Base-by-base conservation (phyloP, 2,329 filamentous ascomycete species). In the Seiridium unicorne region DNA sequence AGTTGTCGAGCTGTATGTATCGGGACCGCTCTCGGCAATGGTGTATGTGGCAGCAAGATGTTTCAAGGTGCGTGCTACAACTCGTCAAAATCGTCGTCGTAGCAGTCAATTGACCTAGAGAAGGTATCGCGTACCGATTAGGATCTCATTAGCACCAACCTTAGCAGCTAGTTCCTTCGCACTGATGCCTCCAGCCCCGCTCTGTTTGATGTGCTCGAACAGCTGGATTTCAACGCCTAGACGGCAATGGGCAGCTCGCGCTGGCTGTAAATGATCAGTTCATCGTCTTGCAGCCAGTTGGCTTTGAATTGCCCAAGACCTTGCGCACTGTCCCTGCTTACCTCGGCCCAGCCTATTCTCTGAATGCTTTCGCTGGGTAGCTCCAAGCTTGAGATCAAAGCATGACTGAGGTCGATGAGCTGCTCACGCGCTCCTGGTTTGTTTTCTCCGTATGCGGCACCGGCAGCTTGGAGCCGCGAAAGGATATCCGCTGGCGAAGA, bases 11-110 rank as follows among this genome's bases (percentile, higher is more conserved):
- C 63, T 58, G 57, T 75, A 75, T 1, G 54, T 68, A 40, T 67
- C 63, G 8, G 18, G 18, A 26, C 65, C 63, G 11, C 32, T 61
- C 55, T 69, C 70, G 8, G 64, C 64, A 35, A 77, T 60, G 3
- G 76, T 51, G 51, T 77, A 70, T 71, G 75, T 78, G 2, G 75
- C 72, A 4, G 72, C 70, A 1, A 77, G 69, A 51, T 77, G 75
- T 55, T 71, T 72, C n/a, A 72, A 64, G 5, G 73, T 69, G 11
- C 75, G 71, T 26, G 18, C 18, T 26, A 26, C 18, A 26, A 26
- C 18, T 26, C 18, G 18, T 26, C 18, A 26, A 26, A 26, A 26
- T 26, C 18, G 18, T 26, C 18, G 2, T 26, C 18, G 18, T 26
- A 26, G 18, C 18, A 26, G 18, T 26, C 18, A 26, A 26, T 26